Evolutionary conservation across 371 early-diverging fungal genomes (phyloP), one percentile per base, ranked within the genome.

Genomic region (Umbelopsis sp.): DNA sequence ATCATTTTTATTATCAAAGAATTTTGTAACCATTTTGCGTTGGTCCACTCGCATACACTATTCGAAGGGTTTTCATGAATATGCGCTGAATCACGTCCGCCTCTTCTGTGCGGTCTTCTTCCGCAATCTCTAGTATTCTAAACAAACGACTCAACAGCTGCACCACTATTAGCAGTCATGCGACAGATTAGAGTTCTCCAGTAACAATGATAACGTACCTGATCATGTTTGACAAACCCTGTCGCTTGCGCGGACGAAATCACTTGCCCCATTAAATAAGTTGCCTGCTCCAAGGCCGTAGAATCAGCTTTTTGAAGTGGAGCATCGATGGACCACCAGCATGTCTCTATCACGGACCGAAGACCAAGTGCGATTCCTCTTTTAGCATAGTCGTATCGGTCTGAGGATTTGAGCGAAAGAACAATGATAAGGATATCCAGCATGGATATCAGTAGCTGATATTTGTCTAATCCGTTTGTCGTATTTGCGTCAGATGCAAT

Each of bases 371-470:
- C 44, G n/a, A 50, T 63, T 18, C 63, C 10, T 8, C 41, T 3
- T 41, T 41, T 41, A 7, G 25, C 18, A 29, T 41, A 32, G 24
- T 46, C 57, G 20, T 44, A 65, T 22, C 24, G 9, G 24, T 46
- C 18, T 50, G 22, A 50, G 41, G 24, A 29, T 48, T 22, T 51
- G 11, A 20, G 38, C 12, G 74, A 74, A 2, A 69, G 77, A 51
- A 78, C 65, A 7, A 88, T 79, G 35, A 88, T 85, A 67, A 86
- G 69, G 3, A 82, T 74, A 70, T 88, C 88, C 67, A 88, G 62
- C 4, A 86, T 70, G 35, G 86, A 78, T 18, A 81, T 74, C 2
- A 88, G 66, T 86, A 87, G 86, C 14, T 69, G 66, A 18, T 82
- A 41, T 1, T 70, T 65, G 24, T 74, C 63, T 35, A 73, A 63